Conservation (phyloP, 441 rosid genomes). For the Populus hybrid region DNA sequence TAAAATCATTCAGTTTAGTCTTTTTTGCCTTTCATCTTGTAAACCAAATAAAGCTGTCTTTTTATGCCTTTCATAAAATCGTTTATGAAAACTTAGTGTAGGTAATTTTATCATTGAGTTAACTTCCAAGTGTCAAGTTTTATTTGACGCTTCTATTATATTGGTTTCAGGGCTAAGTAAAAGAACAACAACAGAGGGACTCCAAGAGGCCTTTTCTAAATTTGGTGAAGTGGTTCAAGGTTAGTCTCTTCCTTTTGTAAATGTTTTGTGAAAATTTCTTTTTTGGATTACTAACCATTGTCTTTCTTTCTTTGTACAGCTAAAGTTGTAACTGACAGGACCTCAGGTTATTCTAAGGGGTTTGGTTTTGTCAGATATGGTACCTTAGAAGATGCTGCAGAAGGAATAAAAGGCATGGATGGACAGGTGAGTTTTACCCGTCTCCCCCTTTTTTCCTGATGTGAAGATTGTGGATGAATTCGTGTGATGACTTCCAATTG, state of each 20-base stretch:
- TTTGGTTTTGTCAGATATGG: conserved; percentile 87
- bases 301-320: conserved; percentile 39
- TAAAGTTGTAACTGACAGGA: conserved; percentile 74
- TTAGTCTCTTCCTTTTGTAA: conserved; percentile 24
- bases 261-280: not conserved
- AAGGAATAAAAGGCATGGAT: conserved; percentile 83
- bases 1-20: not conserved
- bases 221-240: conserved; percentile 83
- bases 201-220: conserved; percentile 59
- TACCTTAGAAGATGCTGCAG: conserved; percentile 73
- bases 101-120: not conserved
- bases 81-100: not conserved
- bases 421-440: conserved; percentile 57
- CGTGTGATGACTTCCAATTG: not conserved
- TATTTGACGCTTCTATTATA: not conserved
- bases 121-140: not conserved
- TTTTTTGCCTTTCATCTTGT: not conserved
- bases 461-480: not conserved
- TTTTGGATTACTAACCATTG: conserved; percentile 10
- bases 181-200: conserved; percentile 68
- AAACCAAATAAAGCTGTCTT: not conserved
- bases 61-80: not conserved
- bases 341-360: conserved; percentile 86
- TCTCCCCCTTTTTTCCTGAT: not conserved
- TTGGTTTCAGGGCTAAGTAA: conserved; percentile 70